Evolutionary conservation across 2,329 filamentous ascomycete genomes (phyloP).

Genomic region (Diaporthe vaccinii): DNA sequence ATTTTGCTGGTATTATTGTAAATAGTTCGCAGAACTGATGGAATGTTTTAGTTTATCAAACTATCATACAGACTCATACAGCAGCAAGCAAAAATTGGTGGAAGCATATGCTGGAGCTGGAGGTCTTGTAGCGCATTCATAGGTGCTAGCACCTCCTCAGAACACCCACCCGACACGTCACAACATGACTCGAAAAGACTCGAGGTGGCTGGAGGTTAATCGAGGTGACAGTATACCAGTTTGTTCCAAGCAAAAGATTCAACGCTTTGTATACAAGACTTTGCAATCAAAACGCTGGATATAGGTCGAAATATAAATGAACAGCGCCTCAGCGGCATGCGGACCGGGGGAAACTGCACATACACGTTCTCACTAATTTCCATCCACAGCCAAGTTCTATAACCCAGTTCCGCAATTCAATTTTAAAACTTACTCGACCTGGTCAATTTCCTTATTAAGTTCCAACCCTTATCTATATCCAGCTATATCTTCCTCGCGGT

Average conservation of each 20-base stretch:
- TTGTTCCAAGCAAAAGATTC: background rate
- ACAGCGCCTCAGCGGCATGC: background rate
- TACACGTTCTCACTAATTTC: background rate
- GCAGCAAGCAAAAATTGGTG: too few species aligned
- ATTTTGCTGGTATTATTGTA: too few species aligned
- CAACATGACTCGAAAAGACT: background rate
- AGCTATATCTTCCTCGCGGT: background rate
- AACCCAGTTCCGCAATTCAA: background rate
- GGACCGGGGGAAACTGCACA: background rate
- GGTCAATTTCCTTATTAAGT: background rate
- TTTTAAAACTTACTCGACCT: background rate
- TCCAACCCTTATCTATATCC: background rate
- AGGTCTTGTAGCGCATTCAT: too few species aligned
- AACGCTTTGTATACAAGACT: rapidly evolving
- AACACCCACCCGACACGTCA: too few species aligned
- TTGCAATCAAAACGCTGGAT: background rate
- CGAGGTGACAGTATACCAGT: background rate
- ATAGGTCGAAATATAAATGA: too few species aligned
- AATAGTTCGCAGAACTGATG: too few species aligned
- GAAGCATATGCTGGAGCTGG: too few species aligned
- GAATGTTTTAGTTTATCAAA: too few species aligned
- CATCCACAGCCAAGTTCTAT: background rate
- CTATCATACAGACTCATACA: too few species aligned
- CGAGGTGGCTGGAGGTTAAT: background rate
- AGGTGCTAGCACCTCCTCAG: too few species aligned